These are phyloP conservation scores for Fusarium sp. DNA, from an alignment of 2,329 filamentous ascomycete genomes.

Conservation along the genomic window DNA sequence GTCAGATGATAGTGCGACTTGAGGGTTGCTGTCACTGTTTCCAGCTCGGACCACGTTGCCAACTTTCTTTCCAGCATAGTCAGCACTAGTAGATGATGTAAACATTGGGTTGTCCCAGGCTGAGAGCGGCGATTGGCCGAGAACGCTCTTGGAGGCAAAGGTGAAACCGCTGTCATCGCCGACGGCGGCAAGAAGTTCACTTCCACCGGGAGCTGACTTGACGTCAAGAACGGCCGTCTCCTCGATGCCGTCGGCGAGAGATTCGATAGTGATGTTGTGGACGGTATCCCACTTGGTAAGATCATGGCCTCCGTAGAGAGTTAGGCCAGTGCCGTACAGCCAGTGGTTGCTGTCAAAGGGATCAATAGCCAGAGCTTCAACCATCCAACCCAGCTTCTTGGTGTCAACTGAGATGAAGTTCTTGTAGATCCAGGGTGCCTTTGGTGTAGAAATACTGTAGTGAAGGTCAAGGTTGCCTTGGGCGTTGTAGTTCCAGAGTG, in stretches of 20 bases:
- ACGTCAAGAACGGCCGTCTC: slow-evolving; percentile 61
- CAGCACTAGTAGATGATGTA: slow-evolving; percentile 56
- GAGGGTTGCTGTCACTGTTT: slow-evolving; percentile 52
- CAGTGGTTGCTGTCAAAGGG: slow-evolving; percentile 68
- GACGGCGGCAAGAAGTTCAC: slow-evolving; percentile 60
- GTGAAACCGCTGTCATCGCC: slow-evolving; percentile 64
- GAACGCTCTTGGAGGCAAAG: slow-evolving; percentile 48
- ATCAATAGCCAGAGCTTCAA: slow-evolving; percentile 66
- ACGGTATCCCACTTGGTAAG: slow-evolving; percentile 63
- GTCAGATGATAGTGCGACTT: slow-evolving; percentile 59
- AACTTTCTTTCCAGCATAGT: slow-evolving; percentile 58
- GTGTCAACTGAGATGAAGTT: slow-evolving; percentile 57
- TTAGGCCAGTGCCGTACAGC: slow-evolving; percentile 68
- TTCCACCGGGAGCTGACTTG: slow-evolving; percentile 58
- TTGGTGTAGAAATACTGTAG: slow-evolving; percentile 56
- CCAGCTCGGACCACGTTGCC: slow-evolving; percentile 61
- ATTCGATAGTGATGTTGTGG: slow-evolving; percentile 59
- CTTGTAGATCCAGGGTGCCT: slow-evolving; percentile 63
- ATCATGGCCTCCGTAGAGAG: slow-evolving; percentile 62
- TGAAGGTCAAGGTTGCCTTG: slow-evolving; percentile 57
- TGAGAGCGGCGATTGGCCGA: slow-evolving; percentile 54
- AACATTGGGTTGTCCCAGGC: slow-evolving; percentile 60
- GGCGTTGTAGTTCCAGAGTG: slow-evolving; percentile 60
- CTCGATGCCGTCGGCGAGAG: slow-evolving; percentile 64
- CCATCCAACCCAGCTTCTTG: slow-evolving; percentile 68